Conservation (phyloP, 306 rosid species). For the Prinsepia uniflora region DNA sequence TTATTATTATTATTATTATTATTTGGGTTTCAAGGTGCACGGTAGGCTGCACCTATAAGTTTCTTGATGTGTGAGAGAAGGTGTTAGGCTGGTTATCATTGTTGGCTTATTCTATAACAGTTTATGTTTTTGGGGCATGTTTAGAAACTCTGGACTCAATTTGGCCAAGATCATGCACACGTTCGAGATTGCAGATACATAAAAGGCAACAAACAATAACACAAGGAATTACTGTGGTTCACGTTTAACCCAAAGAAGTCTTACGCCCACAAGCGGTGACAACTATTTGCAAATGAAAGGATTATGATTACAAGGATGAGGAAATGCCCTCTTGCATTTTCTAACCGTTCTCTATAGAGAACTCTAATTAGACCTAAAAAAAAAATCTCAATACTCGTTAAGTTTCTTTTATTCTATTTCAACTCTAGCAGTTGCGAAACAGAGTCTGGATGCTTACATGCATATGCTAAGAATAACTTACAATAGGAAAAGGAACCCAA, state of each 20-base stretch:
- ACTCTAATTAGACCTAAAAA: background rate
- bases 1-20: too few species aligned
- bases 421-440: background rate
- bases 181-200: background rate
- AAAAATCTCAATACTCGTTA: background rate
- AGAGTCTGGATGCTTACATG: background rate
- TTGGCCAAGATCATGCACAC: background rate
- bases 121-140: background rate
- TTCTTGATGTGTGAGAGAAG: background rate
- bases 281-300: too few species aligned
- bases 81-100: background rate
- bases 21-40: background rate
- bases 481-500: background rate
- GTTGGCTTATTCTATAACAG: background rate
- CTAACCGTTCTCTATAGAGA: background rate
- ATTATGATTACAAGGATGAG: too few species aligned
- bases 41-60: background rate
- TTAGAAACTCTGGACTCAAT: background rate
- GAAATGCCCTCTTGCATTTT: background rate
- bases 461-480: background rate
- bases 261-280: too few species aligned
- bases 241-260: too few species aligned
- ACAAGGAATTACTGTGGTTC: background rate
- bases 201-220: background rate
- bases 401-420: background rate